These are phyloP conservation scores for Fusarium albosuccineum DNA, from an alignment of 2,329 filamentous ascomycete species.

Conservation along the genomic window DNA sequence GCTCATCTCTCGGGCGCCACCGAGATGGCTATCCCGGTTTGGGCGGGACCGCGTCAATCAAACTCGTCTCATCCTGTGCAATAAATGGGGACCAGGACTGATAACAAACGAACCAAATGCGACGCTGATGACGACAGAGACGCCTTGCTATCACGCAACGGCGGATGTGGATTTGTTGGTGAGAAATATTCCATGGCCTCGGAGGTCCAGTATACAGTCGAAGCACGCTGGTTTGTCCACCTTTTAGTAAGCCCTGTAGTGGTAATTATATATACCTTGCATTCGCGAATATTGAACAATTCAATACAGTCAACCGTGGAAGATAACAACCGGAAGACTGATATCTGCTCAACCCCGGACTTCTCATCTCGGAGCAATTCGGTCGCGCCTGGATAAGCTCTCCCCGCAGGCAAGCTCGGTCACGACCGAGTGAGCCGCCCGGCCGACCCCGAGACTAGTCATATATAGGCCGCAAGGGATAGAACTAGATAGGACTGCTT, in stretches of 20 bases:
- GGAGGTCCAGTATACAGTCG: no score
- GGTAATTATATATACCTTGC: no score
- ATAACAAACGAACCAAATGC: conserved; percentile 5
- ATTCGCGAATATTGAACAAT: no score
- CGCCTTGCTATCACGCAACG: conserved; percentile 6
- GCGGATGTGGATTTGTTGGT: neutral
- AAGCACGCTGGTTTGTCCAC: no score
- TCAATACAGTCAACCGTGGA: no score
- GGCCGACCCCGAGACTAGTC: conserved; percentile 2
- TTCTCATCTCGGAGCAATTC: neutral
- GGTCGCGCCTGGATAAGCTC: neutral
- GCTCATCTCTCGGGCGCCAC: conserved; percentile 6
- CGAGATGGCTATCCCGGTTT: neutral
- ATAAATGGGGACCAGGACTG: neutral
- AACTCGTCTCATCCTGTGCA: neutral
- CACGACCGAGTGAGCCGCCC: conserved; percentile 1
- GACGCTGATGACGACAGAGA: conserved; percentile 3
- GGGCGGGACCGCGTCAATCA: neutral
- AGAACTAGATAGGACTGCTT: no score
- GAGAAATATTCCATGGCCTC: neutral
- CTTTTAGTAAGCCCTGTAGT: no score
- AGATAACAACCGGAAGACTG: no score
- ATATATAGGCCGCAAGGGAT: neutral
- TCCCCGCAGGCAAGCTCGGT: neutral
- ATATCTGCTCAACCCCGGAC: no score